A percentile compares a stretch with the other conserved stretches of the same genome.
Evolutionary conservation across 108 stramenopile species (phyloP).

Genomic region (Seminavis robusta): DNA sequence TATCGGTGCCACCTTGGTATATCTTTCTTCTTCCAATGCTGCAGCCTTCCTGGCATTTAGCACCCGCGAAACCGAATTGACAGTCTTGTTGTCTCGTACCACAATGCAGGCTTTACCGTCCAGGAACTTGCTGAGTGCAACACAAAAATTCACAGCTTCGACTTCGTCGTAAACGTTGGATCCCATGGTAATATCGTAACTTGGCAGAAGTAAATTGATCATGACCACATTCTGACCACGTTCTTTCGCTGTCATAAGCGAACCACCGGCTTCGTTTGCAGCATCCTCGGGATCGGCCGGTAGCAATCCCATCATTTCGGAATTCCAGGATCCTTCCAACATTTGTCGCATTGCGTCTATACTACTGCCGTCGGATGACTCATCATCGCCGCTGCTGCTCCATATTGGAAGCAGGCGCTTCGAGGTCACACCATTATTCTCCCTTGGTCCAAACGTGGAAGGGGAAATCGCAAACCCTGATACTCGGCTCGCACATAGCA

Average conservation of each 20-base stretch:
- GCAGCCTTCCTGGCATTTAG: not conserved
- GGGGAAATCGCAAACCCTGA: no score
- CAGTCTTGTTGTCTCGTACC: slow-evolving; percentile 1
- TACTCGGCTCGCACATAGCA: no score
- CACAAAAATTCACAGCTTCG: slow-evolving; percentile 24
- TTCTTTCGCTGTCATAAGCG: slow-evolving; percentile 23
- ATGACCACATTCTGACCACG: slow-evolving; percentile 17
- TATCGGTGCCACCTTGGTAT: slow-evolving; percentile 6
- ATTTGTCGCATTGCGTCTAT: slow-evolving; percentile 31
- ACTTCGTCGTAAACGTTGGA: slow-evolving; percentile 45
- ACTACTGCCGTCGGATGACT: not conserved
- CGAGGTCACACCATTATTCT: no score
- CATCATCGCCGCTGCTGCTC: no score
- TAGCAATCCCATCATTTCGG: slow-evolving; percentile 40
- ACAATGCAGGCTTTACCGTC: slow-evolving; percentile 17
- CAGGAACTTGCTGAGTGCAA: not conserved
- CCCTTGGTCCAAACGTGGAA: no score
- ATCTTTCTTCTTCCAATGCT: not conserved
- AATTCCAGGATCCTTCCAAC: slow-evolving; percentile 58
- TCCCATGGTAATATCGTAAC: slow-evolving; percentile 43
- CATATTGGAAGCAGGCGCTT: no score
- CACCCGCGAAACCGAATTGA: not conserved
- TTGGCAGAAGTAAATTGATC: slow-evolving; percentile 37
- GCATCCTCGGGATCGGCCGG: slow-evolving; percentile 36
- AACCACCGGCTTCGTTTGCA: slow-evolving; percentile 34